A percentile compares a stretch with the other conserved stretches of the same genome.
Evolutionary conservation across 2,329 filamentous ascomycete species (phyloP).

Genomic region (Huntiella savannae): DNA sequence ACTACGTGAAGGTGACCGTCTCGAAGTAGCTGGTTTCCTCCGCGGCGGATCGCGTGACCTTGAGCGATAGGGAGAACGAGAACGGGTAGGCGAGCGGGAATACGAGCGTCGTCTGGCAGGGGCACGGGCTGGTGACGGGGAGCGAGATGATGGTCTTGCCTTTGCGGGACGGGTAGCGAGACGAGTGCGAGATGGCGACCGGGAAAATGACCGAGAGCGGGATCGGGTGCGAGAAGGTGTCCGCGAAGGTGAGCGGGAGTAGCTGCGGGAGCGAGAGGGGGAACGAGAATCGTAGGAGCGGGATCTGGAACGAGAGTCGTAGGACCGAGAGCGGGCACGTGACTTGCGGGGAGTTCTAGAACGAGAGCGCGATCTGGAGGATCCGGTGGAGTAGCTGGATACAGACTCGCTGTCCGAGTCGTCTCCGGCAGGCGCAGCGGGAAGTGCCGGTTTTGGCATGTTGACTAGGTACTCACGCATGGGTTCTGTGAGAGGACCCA

Average conservation of each 20-base stretch:
- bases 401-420: slow-evolving; percentile 52
- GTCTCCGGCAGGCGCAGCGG: slow-evolving; percentile 39
- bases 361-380: slow-evolving; percentile 29
- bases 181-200: slow-evolving; percentile 13
- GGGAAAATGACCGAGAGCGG: slow-evolving; percentile 20
- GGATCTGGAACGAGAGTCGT: slow-evolving; percentile 7
- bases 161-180: slow-evolving; percentile 1
- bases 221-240: slow-evolving; percentile 20
- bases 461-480: slow-evolving; percentile 86
- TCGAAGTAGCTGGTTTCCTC: not conserved
- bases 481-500: slow-evolving; percentile 84
- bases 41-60: slow-evolving; percentile 7
- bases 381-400: slow-evolving; percentile 54
- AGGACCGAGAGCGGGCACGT: slow-evolving; percentile 13
- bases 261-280: slow-evolving; percentile 13
- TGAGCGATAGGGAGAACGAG: slow-evolving; percentile 16
- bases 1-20: not conserved
- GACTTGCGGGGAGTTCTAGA: slow-evolving; percentile 20
- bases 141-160: slow-evolving; percentile 9
- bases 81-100: slow-evolving; percentile 17
- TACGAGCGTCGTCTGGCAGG: slow-evolving; percentile 15
- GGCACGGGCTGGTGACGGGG: slow-evolving; percentile 13
- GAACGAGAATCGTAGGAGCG: slow-evolving; percentile 17
- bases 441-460: slow-evolving; percentile 65
- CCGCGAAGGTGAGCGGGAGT: not conserved